Conservation (phyloP, 2,329 filamentous ascomycete species). For the Stachybotrys chlorohalonatus region DNA sequence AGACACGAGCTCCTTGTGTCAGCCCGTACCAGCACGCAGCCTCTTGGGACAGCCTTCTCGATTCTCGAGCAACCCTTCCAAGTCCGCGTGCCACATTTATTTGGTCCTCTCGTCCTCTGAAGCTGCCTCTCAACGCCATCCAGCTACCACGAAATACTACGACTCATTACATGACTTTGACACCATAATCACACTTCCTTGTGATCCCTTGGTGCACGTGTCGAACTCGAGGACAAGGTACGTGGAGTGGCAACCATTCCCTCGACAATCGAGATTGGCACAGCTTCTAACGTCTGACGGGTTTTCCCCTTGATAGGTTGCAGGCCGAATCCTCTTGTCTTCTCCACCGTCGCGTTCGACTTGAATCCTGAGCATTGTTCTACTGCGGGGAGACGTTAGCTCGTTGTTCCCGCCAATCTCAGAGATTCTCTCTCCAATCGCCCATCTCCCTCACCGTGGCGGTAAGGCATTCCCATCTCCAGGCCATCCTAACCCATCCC, state of each 20-base stretch:
- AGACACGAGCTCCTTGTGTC: not conserved
- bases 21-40: not conserved
- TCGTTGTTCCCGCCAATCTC: slow-evolving; percentile 50
- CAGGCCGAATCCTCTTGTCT: slow-evolving; percentile 21
- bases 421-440: slow-evolving; percentile 37
- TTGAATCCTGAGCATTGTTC: slow-evolving; percentile 33
- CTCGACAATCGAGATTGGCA: not conserved
- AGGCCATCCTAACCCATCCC: slow-evolving; percentile 8
- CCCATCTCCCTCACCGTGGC: slow-evolving; percentile 33
- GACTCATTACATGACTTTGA: not conserved
- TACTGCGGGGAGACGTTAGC: slow-evolving; percentile 50
- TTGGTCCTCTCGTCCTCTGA: slow-evolving; percentile 5
- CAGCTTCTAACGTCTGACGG: slow-evolving; percentile 13
- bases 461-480: slow-evolving; percentile 37
- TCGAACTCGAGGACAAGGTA: not conserved
- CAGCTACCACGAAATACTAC: not conserved
- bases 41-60: slow-evolving; percentile 14
- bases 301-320: slow-evolving; percentile 13
- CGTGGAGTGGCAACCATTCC: not conserved
- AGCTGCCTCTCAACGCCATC: not conserved
- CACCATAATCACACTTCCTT: not conserved
- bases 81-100: slow-evolving; percentile 1
- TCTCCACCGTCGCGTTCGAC: slow-evolving; percentile 34
- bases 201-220: not conserved
- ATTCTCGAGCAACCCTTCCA: slow-evolving; percentile 10